phyloP scores from a whole-genome alignment of 2,329 filamentous ascomycete species.

The Trichoderma sp. region DNA sequence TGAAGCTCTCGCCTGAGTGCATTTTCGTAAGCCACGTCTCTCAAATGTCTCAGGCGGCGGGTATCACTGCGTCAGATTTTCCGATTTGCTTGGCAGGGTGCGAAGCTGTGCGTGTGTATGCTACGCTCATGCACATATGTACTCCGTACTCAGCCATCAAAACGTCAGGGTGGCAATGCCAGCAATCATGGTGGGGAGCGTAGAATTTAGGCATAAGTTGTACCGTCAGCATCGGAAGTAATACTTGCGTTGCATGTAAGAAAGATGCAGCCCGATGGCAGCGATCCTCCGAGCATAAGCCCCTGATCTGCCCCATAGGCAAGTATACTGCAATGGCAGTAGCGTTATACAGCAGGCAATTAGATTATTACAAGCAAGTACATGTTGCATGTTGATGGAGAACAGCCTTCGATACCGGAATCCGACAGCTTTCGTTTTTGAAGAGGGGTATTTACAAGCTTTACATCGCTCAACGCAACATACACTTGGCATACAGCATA shows the following conservation, averaged over 20 bases:
- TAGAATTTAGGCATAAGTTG: neutral
- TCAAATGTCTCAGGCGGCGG: neutral
- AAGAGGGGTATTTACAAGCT: neutral
- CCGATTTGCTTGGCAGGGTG: neutral
- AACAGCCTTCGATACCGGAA: neutral
- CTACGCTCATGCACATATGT: neutral
- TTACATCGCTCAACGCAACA: neutral
- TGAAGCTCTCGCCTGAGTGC: neutral
- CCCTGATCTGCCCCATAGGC: neutral
- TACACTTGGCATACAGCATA: neutral
- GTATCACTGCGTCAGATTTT: neutral
- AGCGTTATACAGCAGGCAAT: too few species aligned
- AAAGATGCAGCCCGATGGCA: neutral
- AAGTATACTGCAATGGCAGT: neutral
- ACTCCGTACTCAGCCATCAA: neutral
- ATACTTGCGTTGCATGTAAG: neutral
- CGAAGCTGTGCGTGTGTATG: neutral
- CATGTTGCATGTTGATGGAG: neutral
- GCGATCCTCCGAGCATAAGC: neutral
- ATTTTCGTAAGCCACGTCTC: neutral
- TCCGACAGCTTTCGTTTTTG: neutral
- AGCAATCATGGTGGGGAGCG: neutral
- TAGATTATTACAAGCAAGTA: neutral
- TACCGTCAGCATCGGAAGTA: neutral
- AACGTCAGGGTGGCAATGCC: neutral